Percentiles rank a stretch among this genome's conserved stretches.
Evolutionary conservation across 169 alveolate genomes (phyloP).

Genomic region (Plasmodium gonderi): DNA sequence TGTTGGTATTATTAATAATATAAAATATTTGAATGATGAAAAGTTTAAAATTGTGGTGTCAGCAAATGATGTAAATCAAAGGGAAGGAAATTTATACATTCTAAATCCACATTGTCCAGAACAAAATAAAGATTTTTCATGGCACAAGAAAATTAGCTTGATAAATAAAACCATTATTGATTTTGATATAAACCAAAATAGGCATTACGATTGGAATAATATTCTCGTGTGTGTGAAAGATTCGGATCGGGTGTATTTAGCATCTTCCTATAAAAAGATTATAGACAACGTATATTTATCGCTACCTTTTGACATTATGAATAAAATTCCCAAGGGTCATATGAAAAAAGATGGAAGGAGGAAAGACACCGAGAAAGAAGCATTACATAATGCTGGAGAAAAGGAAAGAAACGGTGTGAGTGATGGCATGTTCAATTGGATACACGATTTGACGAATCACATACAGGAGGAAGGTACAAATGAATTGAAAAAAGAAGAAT

Average conservation of each 20-base stretch:
- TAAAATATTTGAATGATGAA: constrained; percentile 57
- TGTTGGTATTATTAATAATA: constrained; percentile 41
- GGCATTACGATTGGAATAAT: constrained; percentile 74
- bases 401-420: constrained; percentile 79
- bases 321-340: not conserved
- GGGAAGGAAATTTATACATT: constrained; percentile 53
- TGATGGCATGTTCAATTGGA: constrained; percentile 73
- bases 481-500: constrained; percentile 82
- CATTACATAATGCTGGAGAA: constrained; percentile 48
- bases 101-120: constrained; percentile 66
- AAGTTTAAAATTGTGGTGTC: constrained; percentile 42
- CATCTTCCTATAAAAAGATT: constrained; percentile 46
- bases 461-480: constrained; percentile 80
- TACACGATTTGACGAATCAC: not conserved
- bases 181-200: constrained; percentile 58
- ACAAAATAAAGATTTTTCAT: constrained; percentile 65
- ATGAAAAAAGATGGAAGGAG: not conserved
- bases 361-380: not conserved
- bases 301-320: not conserved
- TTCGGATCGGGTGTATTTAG: constrained; percentile 38
- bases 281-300: constrained; percentile 28
- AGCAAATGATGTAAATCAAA: constrained; percentile 33
- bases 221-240: constrained; percentile 44
- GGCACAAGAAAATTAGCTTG: constrained; percentile 34
- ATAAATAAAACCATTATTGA: constrained; percentile 41